Evolutionary conservation across 306 rosid genomes (phyloP).

Genomic region (Sphenostylis stenocarpa): DNA sequence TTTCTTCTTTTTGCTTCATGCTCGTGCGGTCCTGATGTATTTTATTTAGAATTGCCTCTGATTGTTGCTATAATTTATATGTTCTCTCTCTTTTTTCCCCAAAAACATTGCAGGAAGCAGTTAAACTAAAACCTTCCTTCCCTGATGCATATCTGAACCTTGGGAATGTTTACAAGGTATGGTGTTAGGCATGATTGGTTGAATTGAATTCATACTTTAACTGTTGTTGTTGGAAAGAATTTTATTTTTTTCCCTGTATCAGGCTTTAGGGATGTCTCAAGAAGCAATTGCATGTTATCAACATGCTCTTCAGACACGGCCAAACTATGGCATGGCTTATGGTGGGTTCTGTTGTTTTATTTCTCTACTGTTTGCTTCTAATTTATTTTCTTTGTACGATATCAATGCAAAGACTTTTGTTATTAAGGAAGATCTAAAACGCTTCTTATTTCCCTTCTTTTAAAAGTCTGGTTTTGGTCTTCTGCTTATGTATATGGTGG

Average conservation of each 20-base stretch:
- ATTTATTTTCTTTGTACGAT: neutral
- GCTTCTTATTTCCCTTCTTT: neutral
- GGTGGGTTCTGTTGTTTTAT: constrained; percentile 52
- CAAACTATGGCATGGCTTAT: constrained; percentile 90
- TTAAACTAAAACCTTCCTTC: constrained; percentile 93
- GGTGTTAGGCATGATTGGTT: constrained; percentile 49
- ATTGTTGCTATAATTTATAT: constrained; percentile 2
- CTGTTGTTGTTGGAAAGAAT: constrained; percentile 48
- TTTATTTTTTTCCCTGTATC: constrained; percentile 40
- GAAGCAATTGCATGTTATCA: constrained; percentile 96
- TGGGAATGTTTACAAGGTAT: constrained; percentile 98
- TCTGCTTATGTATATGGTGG: neutral
- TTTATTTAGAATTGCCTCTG: neutral
- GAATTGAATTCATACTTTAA: constrained; percentile 47
- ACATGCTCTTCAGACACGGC: constrained; percentile 88
- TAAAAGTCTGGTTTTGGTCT: neutral
- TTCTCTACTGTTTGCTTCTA: constrained; percentile 3
- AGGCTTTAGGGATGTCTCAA: constrained; percentile 96
- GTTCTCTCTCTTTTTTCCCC: neutral
- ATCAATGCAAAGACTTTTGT: neutral
- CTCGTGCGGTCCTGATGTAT: neutral
- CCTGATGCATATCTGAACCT: constrained; percentile 99
- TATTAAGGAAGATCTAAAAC: neutral
- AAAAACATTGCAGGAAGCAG: constrained; percentile 74
- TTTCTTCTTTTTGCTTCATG: neutral